Conservation (phyloP, 2,329 filamentous ascomycete species). For the Exophiala oligosperma region DNA sequence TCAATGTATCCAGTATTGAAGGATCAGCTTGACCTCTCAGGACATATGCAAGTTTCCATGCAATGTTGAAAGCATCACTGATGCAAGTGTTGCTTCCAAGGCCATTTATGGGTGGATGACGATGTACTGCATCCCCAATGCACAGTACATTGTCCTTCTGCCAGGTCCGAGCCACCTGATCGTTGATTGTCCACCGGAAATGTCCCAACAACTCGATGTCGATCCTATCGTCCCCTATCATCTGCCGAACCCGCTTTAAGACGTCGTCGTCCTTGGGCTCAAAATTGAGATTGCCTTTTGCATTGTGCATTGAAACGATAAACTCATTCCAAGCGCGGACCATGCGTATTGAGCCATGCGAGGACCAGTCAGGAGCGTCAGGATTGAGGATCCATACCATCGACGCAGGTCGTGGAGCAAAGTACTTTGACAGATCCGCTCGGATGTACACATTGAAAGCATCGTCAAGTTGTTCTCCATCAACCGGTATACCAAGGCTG, state of each 20-base stretch:
- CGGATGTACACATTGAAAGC: conserved; percentile 2
- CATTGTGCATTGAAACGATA: conserved; percentile 1
- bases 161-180: conserved; percentile 1
- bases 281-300: neutral
- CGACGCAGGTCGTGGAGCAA: neutral
- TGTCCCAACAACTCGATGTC: neutral
- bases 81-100: conserved; percentile 38
- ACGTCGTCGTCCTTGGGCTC: conserved; percentile 1
- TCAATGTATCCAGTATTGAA: conserved; percentile 9
- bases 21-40: conserved; percentile 33
- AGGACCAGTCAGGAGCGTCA: neutral
- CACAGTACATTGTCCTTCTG: neutral
- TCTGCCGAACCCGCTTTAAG: neutral
- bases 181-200: conserved; percentile 3
- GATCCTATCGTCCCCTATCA: conserved; percentile 1
- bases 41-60: conserved; percentile 36
- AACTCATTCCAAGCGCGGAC: conserved; percentile 4
- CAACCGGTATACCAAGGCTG: neutral
- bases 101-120: conserved; percentile 35
- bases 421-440: conserved; percentile 1
- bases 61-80: conserved; percentile 37
- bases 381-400: conserved; percentile 3
- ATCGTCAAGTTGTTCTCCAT: neutral
- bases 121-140: conserved; percentile 38
- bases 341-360: neutral